Evolutionary conservation across 2,329 filamentous ascomycete genomes (phyloP).

Genomic region (Botryotinia narcissicola): DNA sequence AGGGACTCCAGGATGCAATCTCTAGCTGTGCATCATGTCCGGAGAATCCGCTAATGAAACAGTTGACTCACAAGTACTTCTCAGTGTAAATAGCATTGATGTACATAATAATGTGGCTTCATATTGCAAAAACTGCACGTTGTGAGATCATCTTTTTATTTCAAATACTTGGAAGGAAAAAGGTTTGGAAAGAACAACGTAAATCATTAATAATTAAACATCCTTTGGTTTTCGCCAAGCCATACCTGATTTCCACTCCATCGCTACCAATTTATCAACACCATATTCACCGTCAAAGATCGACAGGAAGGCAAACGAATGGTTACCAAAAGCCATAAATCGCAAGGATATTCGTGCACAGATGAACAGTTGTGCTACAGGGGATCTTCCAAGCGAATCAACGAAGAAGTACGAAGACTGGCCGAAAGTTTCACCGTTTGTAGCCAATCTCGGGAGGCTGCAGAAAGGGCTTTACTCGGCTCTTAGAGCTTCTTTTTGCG

Average conservation of each 20-base stretch:
- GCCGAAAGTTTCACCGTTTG: conserved; percentile 6
- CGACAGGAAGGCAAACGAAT: conserved; percentile 9
- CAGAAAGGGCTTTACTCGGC: conserved; percentile 25
- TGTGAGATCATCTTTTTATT: not conserved
- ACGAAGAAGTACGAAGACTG: not conserved
- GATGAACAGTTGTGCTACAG: not conserved
- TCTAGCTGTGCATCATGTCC: not conserved
- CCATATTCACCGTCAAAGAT: conserved; percentile 12
- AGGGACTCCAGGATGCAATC: not conserved
- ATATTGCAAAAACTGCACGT: not conserved
- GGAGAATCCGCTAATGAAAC: not conserved
- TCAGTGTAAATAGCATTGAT: not conserved
- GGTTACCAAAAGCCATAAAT: not conserved
- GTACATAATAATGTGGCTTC: not conserved
- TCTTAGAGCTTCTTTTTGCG: conserved; percentile 27
- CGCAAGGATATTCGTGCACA: conserved; percentile 1
- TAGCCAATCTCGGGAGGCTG: conserved; percentile 28
- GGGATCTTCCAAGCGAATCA: conserved; percentile 1
- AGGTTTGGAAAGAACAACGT: not conserved
- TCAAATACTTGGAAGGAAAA: not conserved
- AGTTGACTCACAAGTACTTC: not conserved
- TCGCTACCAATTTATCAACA: conserved; percentile 6
- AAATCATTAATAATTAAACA: not conserved
- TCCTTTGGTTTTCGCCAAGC: not conserved
- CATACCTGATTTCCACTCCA: not conserved